Percentiles rank a stretch among this genome's conserved stretches.
These are phyloP conservation scores for Yamadazyma akitaensis DNA, from an alignment of 805 yeast genomes.

Conservation along the genomic window DNA sequence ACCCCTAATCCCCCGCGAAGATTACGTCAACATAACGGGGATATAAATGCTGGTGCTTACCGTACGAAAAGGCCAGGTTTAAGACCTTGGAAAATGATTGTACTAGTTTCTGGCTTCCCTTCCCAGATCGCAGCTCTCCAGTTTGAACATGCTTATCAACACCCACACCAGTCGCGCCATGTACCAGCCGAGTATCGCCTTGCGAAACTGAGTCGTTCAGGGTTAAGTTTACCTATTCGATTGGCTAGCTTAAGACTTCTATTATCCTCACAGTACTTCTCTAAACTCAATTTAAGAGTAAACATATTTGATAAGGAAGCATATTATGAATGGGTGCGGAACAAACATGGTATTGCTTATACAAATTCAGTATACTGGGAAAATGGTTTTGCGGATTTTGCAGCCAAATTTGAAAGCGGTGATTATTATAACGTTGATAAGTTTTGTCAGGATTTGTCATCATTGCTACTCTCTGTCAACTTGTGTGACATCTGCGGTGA, in stretches of 20 bases:
- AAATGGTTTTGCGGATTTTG: slow-evolving; percentile 1
- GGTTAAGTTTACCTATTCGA: slow-evolving; percentile 26
- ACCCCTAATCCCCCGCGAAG: slow-evolving; percentile 71
- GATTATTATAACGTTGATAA: slow-evolving; percentile 25
- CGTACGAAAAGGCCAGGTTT: slow-evolving; percentile 54
- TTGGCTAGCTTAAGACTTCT: slow-evolving; percentile 48
- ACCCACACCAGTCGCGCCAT: slow-evolving; percentile 62
- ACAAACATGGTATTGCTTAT: slow-evolving; percentile 21
- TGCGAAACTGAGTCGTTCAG: background rate
- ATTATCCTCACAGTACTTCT: slow-evolving; percentile 42
- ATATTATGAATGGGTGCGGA: slow-evolving; percentile 31
- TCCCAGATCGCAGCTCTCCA: slow-evolving; percentile 64
- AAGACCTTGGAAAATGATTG: slow-evolving; percentile 73
- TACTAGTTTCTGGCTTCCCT: slow-evolving; percentile 69
- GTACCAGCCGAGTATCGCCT: slow-evolving; percentile 24
- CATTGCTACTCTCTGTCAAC: slow-evolving; percentile 16
- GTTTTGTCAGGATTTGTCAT: slow-evolving; percentile 11
- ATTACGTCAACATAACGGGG: slow-evolving; percentile 78
- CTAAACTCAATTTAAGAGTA: slow-evolving; percentile 43
- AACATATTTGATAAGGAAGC: slow-evolving; percentile 39
- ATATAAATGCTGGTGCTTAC: slow-evolving; percentile 56
- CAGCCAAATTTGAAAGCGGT: slow-evolving; percentile 14
- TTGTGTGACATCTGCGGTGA: slow-evolving; percentile 30
- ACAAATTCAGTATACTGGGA: background rate
- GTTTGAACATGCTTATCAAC: slow-evolving; percentile 87